Percentiles rank a stretch among this genome's conserved stretches.
phyloP scores from a whole-genome alignment of 345 rosid genomes.

The Eucalyptus microcorys region DNA sequence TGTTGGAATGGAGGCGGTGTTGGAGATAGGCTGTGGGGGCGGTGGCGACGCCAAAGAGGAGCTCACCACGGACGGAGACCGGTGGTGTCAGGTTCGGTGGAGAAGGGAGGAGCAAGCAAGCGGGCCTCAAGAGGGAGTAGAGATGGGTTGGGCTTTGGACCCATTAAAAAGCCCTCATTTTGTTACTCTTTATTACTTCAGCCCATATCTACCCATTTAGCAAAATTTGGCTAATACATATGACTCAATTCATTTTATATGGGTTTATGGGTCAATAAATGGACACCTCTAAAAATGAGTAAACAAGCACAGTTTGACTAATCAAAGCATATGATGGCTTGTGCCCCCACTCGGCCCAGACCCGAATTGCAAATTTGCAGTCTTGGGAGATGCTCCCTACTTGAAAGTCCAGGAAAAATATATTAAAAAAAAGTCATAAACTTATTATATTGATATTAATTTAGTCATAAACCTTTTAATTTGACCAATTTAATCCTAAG shows the following conservation, averaged over 20 bases:
- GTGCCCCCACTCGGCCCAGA: not conserved
- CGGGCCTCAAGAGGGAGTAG: not conserved
- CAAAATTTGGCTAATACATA: not conserved
- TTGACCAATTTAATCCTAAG: too few relatives aligned
- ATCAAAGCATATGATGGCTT: not conserved
- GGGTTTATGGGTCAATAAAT: not conserved
- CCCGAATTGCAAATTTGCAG: not conserved
- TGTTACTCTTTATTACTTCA: not conserved
- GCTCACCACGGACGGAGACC: not conserved
- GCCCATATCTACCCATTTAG: not conserved
- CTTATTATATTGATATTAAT: accelerated
- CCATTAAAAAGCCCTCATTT: not conserved
- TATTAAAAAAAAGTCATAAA: too few relatives aligned
- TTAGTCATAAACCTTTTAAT: accelerated
- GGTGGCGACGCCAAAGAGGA: not conserved
- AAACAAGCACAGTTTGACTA: not conserved
- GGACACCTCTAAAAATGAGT: not conserved
- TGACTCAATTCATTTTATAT: not conserved
- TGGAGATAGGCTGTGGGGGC: not conserved
- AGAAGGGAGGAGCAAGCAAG: not conserved
- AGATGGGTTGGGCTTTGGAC: not conserved
- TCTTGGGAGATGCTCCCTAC: not conserved
- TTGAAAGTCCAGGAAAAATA: too few relatives aligned
- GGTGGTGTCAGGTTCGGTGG: not conserved
- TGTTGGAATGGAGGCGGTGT: not conserved